A percentile compares a stretch with the other conserved stretches of the same genome.
phyloP scores from a whole-genome alignment of 2,329 filamentous ascomycete genomes.

The Pleomassaria siparia region DNA sequence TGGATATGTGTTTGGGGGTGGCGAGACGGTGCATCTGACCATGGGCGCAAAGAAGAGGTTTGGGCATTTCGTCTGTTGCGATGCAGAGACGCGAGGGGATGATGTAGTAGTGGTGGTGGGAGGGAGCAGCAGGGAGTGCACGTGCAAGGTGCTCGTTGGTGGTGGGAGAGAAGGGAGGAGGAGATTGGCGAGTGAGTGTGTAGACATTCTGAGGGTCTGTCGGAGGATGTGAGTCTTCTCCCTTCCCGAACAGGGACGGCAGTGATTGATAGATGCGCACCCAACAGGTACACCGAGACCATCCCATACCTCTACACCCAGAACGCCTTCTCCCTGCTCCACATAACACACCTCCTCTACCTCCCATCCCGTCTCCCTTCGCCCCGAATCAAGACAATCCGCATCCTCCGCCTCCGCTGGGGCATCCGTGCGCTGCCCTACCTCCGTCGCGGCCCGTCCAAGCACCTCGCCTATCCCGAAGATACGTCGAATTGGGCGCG shows the following conservation, averaged over 20 bases:
- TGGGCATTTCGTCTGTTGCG: slow-evolving; percentile 39
- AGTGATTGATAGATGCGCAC: slow-evolving; percentile 1
- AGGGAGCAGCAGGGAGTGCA: slow-evolving; percentile 17
- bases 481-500: slow-evolving; percentile 39
- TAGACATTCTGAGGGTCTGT: slow-evolving; percentile 25
- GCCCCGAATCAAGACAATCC: slow-evolving; percentile 29
- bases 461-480: slow-evolving; percentile 34
- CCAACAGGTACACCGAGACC: slow-evolving; percentile 37
- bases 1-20: slow-evolving; percentile 30
- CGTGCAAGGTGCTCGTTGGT: slow-evolving; percentile 33
- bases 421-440: slow-evolving; percentile 37
- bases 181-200: slow-evolving; percentile 14
- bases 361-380: slow-evolving; percentile 31
- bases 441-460: slow-evolving; percentile 22
- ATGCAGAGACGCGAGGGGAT: slow-evolving; percentile 7
- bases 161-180: slow-evolving; percentile 21
- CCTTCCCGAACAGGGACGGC: not conserved
- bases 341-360: slow-evolving; percentile 36
- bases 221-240: slow-evolving; percentile 27
- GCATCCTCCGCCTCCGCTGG: slow-evolving; percentile 34
- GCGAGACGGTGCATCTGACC: slow-evolving; percentile 34
- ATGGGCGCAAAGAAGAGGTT: slow-evolving; percentile 31
- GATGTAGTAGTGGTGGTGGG: not conserved
- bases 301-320: slow-evolving; percentile 30
- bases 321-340: slow-evolving; percentile 37